Conservation (phyloP, 2,329 filamentous ascomycete genomes). For the Aureobasidium sp. region DNA sequence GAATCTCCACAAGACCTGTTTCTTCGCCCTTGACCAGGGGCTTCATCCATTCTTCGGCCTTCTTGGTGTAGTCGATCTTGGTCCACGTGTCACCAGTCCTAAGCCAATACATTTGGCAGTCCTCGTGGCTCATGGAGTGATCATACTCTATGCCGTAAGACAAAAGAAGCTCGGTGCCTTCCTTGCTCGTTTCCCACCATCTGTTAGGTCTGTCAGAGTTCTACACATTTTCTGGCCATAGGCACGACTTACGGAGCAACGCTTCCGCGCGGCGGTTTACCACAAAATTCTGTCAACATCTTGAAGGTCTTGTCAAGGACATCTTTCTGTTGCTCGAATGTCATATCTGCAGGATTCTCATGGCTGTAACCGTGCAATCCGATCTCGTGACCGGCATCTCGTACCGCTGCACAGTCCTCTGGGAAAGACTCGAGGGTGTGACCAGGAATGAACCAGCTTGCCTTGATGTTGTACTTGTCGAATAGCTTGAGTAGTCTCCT, state of each 20-base stretch:
- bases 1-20: constrained; percentile 60
- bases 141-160: constrained; percentile 65
- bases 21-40: constrained; percentile 52
- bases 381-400: constrained; percentile 59
- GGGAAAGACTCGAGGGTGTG: constrained; percentile 61
- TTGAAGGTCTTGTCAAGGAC: constrained; percentile 68
- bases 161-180: constrained; percentile 58
- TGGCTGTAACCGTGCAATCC: constrained; percentile 68
- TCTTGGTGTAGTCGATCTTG: constrained; percentile 60
- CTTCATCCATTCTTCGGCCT: constrained; percentile 60
- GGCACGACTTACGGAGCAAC: constrained; percentile 51
- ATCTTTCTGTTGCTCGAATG: constrained; percentile 65
- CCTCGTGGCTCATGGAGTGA: constrained; percentile 59
- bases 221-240: too few relatives aligned
- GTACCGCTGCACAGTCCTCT: constrained; percentile 55
- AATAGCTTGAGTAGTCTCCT: constrained; percentile 63
- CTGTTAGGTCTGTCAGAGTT: neutral
- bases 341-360: constrained; percentile 68
- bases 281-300: constrained; percentile 62
- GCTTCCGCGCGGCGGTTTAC: constrained; percentile 64
- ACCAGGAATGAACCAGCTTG: constrained; percentile 59
- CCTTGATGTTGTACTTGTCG: constrained; percentile 64
- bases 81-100: constrained; percentile 60
- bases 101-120: constrained; percentile 53
- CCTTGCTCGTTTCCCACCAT: constrained; percentile 67